Evolutionary conservation across 805 yeast genomes (phyloP).

Genomic region (Wickerhamiella musiphila): DNA sequence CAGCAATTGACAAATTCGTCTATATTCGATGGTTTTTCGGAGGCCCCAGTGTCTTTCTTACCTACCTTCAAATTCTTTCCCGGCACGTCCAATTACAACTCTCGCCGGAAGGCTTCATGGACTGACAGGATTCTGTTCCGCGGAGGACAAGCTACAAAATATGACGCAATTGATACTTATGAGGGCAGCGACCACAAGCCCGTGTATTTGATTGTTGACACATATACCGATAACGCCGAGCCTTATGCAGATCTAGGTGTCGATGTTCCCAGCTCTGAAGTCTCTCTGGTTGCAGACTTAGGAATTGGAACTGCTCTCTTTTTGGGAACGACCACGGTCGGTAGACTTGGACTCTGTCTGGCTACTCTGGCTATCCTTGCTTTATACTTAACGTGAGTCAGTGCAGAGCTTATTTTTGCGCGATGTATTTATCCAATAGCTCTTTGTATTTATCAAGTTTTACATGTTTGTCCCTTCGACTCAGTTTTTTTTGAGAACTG

Average conservation of each 20-base stretch:
- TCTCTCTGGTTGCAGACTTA: not conserved
- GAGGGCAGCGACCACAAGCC: slow-evolving; percentile 67
- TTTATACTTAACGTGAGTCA: too few species aligned
- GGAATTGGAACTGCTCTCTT: not conserved
- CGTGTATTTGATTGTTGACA: slow-evolving; percentile 35
- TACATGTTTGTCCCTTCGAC: too few species aligned
- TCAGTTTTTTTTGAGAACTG: too few species aligned
- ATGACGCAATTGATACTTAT: slow-evolving; percentile 32
- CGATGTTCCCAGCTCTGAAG: not conserved
- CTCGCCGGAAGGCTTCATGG: slow-evolving; percentile 67
- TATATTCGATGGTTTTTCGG: slow-evolving; percentile 46
- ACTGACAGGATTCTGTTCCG: slow-evolving; percentile 68
- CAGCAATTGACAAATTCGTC: slow-evolving; percentile 26
- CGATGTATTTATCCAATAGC: too few species aligned
- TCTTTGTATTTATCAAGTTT: too few species aligned
- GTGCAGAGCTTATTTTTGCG: too few species aligned
- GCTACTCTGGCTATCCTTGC: too few species aligned
- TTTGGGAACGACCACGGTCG: not conserved
- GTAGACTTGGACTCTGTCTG: too few species aligned
- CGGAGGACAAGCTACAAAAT: slow-evolving; percentile 27
- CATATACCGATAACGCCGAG: slow-evolving; percentile 23
- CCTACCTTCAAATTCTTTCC: slow-evolving; percentile 63
- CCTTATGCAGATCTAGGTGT: not conserved
- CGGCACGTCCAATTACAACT: slow-evolving; percentile 33
- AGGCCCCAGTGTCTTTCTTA: slow-evolving; percentile 43